A percentile compares a stretch with the other conserved stretches of the same genome.
Evolutionary conservation across 1,139 yeast genomes (phyloP).

Genomic region (Kazachstania sp.): DNA sequence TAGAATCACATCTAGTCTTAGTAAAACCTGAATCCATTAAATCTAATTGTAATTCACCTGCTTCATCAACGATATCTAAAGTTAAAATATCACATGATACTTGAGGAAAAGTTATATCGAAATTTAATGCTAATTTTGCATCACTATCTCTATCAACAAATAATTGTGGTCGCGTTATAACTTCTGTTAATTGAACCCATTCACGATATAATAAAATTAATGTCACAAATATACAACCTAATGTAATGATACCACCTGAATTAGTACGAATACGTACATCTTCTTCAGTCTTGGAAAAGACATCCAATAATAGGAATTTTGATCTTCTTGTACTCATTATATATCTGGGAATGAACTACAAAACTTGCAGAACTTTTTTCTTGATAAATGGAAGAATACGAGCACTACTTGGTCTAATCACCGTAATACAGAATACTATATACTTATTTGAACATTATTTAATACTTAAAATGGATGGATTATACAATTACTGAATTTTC

Average conservation of each 20-base stretch:
- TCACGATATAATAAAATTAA: slow-evolving; percentile 61
- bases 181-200: slow-evolving; percentile 60
- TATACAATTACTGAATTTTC: too few species aligned
- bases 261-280: slow-evolving; percentile 85
- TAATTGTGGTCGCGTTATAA: slow-evolving; percentile 68
- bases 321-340: slow-evolving; percentile 13
- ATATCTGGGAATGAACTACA: not conserved
- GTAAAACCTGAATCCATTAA: slow-evolving; percentile 62
- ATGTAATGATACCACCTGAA: slow-evolving; percentile 81
- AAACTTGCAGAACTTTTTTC: too few species aligned
- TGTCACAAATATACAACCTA: slow-evolving; percentile 56
- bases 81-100: slow-evolving; percentile 69
- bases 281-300: slow-evolving; percentile 88
- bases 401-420: too few species aligned
- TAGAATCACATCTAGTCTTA: slow-evolving; percentile 48
- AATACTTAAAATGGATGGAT: too few species aligned
- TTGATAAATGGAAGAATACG: too few species aligned
- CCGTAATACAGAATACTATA: too few species aligned
- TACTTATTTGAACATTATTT: too few species aligned
- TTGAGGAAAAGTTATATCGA: slow-evolving; percentile 75
- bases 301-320: slow-evolving; percentile 41
- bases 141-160: slow-evolving; percentile 83
- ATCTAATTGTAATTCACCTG: slow-evolving; percentile 78
- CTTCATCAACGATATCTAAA: slow-evolving; percentile 67
- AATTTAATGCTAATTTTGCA: slow-evolving; percentile 62